Conservation (phyloP, 1,284 basidiomycete species). For the Boletus sp. region DNA sequence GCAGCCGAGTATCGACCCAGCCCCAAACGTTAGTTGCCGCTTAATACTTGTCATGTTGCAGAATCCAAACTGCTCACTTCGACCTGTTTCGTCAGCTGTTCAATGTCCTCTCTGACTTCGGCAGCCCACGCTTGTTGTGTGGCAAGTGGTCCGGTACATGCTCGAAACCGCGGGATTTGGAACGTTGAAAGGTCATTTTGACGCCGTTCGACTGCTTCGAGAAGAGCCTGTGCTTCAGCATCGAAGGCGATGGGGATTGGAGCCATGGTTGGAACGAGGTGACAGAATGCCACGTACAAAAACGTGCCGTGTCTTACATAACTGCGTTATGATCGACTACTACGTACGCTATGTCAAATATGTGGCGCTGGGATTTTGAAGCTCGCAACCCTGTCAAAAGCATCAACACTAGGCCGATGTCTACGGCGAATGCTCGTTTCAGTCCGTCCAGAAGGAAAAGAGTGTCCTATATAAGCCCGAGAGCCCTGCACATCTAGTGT, state of each 20-base stretch:
- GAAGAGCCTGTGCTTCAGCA: conserved; percentile 45
- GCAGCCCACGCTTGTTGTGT: conserved; percentile 69
- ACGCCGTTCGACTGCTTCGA: conserved; percentile 52
- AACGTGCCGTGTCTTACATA: too few species aligned
- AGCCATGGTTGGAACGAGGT: conserved; percentile 46
- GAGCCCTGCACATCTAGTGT: not conserved
- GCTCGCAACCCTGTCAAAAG: too few species aligned
- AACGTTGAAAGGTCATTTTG: conserved; percentile 61
- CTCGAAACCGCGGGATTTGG: conserved; percentile 70
- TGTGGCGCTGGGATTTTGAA: too few species aligned
- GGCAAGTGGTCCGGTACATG: conserved; percentile 61
- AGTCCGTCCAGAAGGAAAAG: too few species aligned
- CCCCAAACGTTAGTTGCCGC: conserved; percentile 8
- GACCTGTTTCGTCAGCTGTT: conserved; percentile 55
- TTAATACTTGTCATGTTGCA: not conserved
- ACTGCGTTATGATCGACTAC: too few species aligned
- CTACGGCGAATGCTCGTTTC: too few species aligned
- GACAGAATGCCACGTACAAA: too few species aligned
- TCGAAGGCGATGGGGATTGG: conserved; percentile 55
- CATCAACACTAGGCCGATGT: too few species aligned
- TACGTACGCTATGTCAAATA: too few species aligned
- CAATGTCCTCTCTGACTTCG: conserved; percentile 74
- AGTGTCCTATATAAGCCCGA: conserved; percentile 1
- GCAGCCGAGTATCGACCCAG: not conserved
- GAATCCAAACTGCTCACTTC: conserved; percentile 50